phyloP scores from a whole-genome alignment of 2,329 filamentous ascomycete genomes.

The Aspergillus fijiensis region DNA sequence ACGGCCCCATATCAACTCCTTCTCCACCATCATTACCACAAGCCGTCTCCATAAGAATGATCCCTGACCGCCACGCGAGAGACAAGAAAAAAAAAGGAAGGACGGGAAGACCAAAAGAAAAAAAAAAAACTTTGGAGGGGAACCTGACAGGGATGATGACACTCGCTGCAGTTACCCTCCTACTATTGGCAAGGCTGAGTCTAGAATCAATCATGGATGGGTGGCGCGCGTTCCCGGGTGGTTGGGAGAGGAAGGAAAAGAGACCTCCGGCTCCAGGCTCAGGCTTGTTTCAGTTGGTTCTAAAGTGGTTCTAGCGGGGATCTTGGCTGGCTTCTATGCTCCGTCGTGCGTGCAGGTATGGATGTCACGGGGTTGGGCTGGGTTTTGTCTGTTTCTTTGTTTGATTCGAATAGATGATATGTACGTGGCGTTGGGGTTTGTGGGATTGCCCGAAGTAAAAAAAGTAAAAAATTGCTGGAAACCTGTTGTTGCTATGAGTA shows the following conservation, averaged over 20 bases:
- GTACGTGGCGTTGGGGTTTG: neutral
- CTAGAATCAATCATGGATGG: constrained; percentile 2
- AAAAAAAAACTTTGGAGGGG: neutral
- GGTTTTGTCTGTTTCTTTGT: no score
- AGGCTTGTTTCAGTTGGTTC: neutral
- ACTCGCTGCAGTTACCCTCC: neutral
- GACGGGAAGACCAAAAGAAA: no score
- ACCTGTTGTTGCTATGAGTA: no score
- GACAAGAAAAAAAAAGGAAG: neutral
- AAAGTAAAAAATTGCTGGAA: no score
- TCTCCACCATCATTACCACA: neutral
- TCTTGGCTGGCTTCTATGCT: neutral
- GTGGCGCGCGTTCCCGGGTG: neutral
- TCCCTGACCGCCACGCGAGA: constrained; percentile 34
- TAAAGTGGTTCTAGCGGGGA: neutral
- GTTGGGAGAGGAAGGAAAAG: neutral
- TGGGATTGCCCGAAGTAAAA: neutral
- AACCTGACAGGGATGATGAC: constrained; percentile 15
- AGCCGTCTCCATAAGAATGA: constrained; percentile 10
- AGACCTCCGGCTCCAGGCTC: neutral
- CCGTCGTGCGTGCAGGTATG: no score
- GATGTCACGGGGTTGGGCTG: no score
- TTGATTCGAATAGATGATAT: neutral
- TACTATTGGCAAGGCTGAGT: constrained; percentile 12
- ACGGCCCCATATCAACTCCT: no score